Conservation (phyloP, 2,329 filamentous ascomycete genomes). For the Fusarium equiseti region DNA sequence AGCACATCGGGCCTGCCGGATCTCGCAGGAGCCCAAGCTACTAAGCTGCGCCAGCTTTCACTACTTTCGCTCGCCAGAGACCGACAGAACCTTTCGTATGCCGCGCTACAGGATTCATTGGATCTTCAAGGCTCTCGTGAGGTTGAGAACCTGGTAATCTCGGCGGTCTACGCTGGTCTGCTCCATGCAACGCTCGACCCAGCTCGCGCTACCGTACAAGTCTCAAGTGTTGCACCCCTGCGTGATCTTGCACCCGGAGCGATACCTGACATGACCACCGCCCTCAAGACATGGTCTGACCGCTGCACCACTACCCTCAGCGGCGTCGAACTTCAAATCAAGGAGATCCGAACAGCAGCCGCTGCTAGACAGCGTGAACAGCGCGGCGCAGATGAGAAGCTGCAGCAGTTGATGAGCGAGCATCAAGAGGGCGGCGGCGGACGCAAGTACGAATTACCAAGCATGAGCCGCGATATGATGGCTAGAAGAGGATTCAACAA, state of each 20-base stretch:
- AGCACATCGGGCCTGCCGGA: conserved; percentile 69
- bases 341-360: conserved; percentile 71
- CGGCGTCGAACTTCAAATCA: conserved; percentile 82
- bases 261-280: conserved; percentile 74
- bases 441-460: conserved; percentile 47
- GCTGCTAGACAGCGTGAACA: conserved; percentile 64
- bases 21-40: conserved; percentile 77
- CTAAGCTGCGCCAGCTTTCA: conserved; percentile 92
- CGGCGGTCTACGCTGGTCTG: conserved; percentile 87
- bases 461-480: conserved; percentile 43
- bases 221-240: conserved; percentile 84
- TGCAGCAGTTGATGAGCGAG: conserved; percentile 63
- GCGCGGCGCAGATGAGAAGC: conserved; percentile 59
- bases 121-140: conserved; percentile 74
- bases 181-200: conserved; percentile 87
- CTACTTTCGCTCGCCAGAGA: conserved; percentile 83
- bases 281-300: conserved; percentile 80
- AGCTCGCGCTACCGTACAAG: conserved; percentile 76
- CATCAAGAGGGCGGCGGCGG: conserved; percentile 56
- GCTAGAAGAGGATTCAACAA: conserved; percentile 49
- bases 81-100: conserved; percentile 77
- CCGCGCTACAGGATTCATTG: conserved; percentile 73
- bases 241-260: conserved; percentile 84
- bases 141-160: conserved; percentile 88
- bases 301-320: conserved; percentile 80